These are phyloP conservation scores for Lizonia empirigonia DNA, from an alignment of 2,329 filamentous ascomycete genomes.

Conservation along the genomic window DNA sequence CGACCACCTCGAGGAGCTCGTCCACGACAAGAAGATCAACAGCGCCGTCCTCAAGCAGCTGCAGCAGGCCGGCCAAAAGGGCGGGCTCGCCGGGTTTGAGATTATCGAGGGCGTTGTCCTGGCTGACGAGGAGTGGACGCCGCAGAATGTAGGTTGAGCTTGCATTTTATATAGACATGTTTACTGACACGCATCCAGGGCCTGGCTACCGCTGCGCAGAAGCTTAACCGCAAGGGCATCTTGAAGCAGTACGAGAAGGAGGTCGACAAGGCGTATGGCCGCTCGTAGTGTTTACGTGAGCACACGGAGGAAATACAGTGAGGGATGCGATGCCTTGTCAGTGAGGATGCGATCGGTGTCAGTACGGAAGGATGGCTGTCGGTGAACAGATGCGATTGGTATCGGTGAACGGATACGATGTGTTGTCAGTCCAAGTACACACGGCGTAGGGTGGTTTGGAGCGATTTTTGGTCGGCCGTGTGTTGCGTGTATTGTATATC, in stretches of 20 bases:
- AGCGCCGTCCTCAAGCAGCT: conserved; percentile 72
- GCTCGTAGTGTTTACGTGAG: too few relatives aligned
- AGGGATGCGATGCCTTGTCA: too few relatives aligned
- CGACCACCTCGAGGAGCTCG: conserved; percentile 69
- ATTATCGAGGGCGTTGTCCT: conserved; percentile 77
- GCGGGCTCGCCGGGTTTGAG: conserved; percentile 73
- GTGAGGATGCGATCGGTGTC: too few relatives aligned
- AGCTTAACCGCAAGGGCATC: conserved; percentile 58
- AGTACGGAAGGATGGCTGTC: too few relatives aligned
- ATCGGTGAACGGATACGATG: too few relatives aligned
- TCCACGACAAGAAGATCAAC: conserved; percentile 69
- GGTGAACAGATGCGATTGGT: too few relatives aligned
- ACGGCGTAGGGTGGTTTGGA: conserved; percentile 7
- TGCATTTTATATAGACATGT: background rate
- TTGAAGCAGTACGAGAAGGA: conserved; percentile 59
- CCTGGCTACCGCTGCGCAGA: conserved; percentile 59
- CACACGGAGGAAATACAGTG: too few relatives aligned
- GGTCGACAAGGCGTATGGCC: conserved; percentile 54
- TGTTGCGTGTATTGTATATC: conserved; percentile 18
- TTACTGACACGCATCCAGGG: conserved; percentile 44
- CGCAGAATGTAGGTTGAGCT: conserved; percentile 71
- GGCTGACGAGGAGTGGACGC: conserved; percentile 86
- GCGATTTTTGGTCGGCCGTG: too few relatives aligned
- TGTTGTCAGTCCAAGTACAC: too few relatives aligned
- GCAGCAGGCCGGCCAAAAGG: conserved; percentile 66